Base-by-base conservation (phyloP, 495 filamentous ascomycete genomes). In the Penicillium ochrochloron region DNA sequence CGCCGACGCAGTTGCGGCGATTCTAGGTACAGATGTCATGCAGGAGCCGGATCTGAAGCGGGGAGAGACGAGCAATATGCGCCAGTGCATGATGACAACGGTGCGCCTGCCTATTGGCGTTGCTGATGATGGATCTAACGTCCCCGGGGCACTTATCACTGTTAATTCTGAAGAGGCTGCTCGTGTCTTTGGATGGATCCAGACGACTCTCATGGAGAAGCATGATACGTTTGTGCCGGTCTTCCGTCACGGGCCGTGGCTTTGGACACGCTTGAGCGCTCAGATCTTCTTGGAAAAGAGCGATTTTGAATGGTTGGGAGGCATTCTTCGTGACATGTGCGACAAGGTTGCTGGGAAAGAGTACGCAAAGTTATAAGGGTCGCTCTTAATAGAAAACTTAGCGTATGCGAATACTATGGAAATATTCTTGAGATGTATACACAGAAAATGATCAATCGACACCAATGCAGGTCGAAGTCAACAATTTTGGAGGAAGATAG, bases 221-320 rank as follows among this genome's bases (percentile, higher is more conserved):
- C 87, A 87, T 68, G 79, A 89, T 41, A 93, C 92, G 0, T 94
- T 90, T 73, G 77, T 94, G 31, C 81, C 88, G 0, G 68, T 91
- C 9, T 86, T 84, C 56, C 75, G 76, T 10, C 89, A 92, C 71
- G 78, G 74, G 3, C 83, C 82, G 2, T 75, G 75, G 31, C 80
- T 85, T 69, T 97, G 90, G 91, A 82, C 82, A 5, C 78, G 94
- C 33, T 66, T 97, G 41, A 92, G 89, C 72, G 92, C 83, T 14
- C 92, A 97, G 83, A 80, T 92, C 0, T 98, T 92, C 75, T 71
- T 97, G 41, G 92, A 92, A 39, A 70, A 86, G 58, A 81, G 80
- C 1, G 93, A 97, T 78, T 96, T 96, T 68, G 86, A 89, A 72
- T 91, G 87, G 86, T 82, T 82, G 21, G 92, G 79, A 0, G 64